phyloP scores from a whole-genome alignment of 2,329 filamentous ascomycete species.

The Nothophoma quercina region DNA sequence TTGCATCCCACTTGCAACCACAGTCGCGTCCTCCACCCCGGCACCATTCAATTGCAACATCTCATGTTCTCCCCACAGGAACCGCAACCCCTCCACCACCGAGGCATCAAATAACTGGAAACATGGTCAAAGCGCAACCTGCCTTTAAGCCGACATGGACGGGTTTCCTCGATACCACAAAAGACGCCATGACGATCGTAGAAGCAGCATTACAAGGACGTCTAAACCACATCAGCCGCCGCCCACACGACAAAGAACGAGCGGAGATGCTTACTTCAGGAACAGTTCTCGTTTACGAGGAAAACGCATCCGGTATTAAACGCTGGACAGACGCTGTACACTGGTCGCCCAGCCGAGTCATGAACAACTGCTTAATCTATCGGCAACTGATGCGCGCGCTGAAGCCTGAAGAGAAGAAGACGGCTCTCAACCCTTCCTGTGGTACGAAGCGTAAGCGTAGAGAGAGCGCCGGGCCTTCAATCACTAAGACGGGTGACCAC shows the following conservation, averaged over 20 bases:
- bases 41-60: slow-evolving; percentile 43
- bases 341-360: slow-evolving; percentile 88
- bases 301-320: slow-evolving; percentile 89
- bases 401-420: slow-evolving; percentile 49
- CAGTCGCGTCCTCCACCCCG: slow-evolving; percentile 32
- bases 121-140: slow-evolving; percentile 47
- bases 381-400: slow-evolving; percentile 67
- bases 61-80: slow-evolving; percentile 33
- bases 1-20: slow-evolving; percentile 30
- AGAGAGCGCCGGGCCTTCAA: slow-evolving; percentile 34
- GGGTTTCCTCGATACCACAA: slow-evolving; percentile 73
- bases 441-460: slow-evolving; percentile 49
- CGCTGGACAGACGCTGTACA: slow-evolving; percentile 91
- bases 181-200: slow-evolving; percentile 81
- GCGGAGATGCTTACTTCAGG: slow-evolving; percentile 80
- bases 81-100: slow-evolving; percentile 41
- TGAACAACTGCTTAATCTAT: slow-evolving; percentile 86
- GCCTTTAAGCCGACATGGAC: slow-evolving; percentile 68
- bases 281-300: slow-evolving; percentile 90
- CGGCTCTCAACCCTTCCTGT: slow-evolving; percentile 46
- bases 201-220: slow-evolving; percentile 77
- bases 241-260: slow-evolving; percentile 86
- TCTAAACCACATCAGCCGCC: slow-evolving; percentile 77
- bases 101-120: slow-evolving; percentile 37
- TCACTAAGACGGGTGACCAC: slow-evolving; percentile 42